Percentiles rank a stretch among this genome's conserved stretches.
phyloP scores from a whole-genome alignment of 352 stramenopile species.

The Globisporangium paroecandrum region DNA sequence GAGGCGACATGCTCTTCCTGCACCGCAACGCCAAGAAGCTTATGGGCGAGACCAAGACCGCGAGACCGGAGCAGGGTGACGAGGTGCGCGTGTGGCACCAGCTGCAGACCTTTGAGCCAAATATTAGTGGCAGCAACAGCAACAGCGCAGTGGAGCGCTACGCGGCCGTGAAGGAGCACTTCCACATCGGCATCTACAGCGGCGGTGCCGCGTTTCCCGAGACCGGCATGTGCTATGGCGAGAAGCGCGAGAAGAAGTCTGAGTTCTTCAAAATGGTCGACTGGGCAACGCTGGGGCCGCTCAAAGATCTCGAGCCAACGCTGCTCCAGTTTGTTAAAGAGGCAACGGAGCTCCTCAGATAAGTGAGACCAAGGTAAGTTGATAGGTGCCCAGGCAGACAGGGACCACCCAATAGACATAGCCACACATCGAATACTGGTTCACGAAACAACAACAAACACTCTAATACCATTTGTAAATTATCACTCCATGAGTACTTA shows the following conservation, averaged over 20 bases:
- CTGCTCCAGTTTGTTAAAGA: conserved; percentile 35
- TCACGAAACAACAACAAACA: not conserved
- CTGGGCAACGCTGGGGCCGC: conserved; percentile 28
- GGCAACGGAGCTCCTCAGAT: conserved; percentile 21
- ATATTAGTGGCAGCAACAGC: not conserved
- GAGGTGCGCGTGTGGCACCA: conserved; percentile 30
- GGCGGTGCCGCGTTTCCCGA: conserved; percentile 33
- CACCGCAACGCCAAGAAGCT: conserved; percentile 53
- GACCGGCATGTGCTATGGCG: conserved; percentile 43
- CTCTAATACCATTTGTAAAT: not conserved
- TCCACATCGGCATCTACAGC: conserved; percentile 37
- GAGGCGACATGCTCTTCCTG: conserved; percentile 37
- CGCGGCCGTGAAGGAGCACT: conserved; percentile 28
- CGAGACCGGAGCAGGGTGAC: not conserved
- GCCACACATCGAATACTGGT: not conserved
- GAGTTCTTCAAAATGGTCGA: conserved; percentile 28
- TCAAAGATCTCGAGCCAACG: conserved; percentile 27
- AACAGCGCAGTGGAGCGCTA: conserved; percentile 23
- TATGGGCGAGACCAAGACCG: conserved; percentile 19
- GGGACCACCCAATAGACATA: not conserved
- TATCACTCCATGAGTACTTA: not conserved
- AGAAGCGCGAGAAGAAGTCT: conserved; percentile 21
- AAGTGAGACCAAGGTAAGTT: not conserved
- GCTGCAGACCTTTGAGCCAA: conserved; percentile 29
- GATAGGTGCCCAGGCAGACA: not conserved